Percentiles rank a stretch among this genome's conserved stretches.
Conservation (phyloP, 2,329 filamentous ascomycete genomes). For the Nigrograna mackinnonii region DNA sequence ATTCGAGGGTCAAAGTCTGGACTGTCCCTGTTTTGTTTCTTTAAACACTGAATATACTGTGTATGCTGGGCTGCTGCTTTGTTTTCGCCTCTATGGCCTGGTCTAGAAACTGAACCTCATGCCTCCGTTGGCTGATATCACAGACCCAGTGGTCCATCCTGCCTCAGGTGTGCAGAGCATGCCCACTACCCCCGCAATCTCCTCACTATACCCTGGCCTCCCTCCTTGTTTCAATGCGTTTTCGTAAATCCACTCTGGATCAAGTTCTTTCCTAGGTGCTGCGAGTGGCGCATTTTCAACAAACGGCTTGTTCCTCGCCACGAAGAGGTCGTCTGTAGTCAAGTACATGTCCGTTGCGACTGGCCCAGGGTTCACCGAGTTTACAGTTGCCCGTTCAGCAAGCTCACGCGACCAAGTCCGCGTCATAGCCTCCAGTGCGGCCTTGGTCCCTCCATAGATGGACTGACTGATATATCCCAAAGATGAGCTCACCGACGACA, state of each 20-base stretch:
- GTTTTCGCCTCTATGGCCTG: no score
- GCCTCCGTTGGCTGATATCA: slow-evolving; percentile 80
- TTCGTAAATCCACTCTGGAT: slow-evolving; percentile 59
- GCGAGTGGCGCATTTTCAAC: slow-evolving; percentile 68
- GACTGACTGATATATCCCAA: slow-evolving; percentile 62
- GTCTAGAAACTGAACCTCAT: slow-evolving; percentile 59
- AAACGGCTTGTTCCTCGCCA: slow-evolving; percentile 61
- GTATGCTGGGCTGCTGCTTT: no score
- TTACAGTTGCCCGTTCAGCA: slow-evolving; percentile 65
- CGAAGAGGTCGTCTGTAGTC: slow-evolving; percentile 60
- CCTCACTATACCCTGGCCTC: slow-evolving; percentile 63
- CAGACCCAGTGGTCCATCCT: slow-evolving; percentile 78
- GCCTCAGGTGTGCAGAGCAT: slow-evolving; percentile 75
- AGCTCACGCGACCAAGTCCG: slow-evolving; percentile 68
- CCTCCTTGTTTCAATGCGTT: slow-evolving; percentile 53
- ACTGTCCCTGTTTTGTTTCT: no score
- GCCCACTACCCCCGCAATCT: slow-evolving; percentile 75
- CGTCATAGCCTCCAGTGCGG: slow-evolving; percentile 71
- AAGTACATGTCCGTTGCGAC: slow-evolving; percentile 67
- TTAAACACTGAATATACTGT: no score
- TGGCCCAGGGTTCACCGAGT: slow-evolving; percentile 68
- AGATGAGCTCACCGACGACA: slow-evolving; percentile 61
- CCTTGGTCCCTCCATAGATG: slow-evolving; percentile 69
- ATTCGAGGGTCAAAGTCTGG: no score
- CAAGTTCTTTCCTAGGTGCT: slow-evolving; percentile 62